Evolutionary conservation across 805 yeast species (phyloP).

Genomic region (Barnettozyma botsteinii): DNA sequence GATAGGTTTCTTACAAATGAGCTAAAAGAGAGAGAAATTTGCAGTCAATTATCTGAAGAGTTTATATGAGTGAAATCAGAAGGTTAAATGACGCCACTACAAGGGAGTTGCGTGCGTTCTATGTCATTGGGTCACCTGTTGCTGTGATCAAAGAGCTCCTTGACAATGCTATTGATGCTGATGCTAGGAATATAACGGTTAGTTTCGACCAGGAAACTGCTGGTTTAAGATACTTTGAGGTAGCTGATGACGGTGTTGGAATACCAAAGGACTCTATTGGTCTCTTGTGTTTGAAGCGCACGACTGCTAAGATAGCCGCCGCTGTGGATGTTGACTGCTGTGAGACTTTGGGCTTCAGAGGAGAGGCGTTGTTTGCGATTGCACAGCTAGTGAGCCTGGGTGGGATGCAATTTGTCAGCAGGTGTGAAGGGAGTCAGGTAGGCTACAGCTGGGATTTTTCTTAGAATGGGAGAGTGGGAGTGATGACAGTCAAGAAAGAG

Average conservation of each 20-base stretch:
- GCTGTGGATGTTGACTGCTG: conserved; percentile 27
- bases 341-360: conserved; percentile 42
- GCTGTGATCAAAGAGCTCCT: conserved; percentile 86
- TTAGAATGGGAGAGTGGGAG: conserved; percentile 5
- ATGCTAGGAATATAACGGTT: conserved; percentile 45
- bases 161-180: conserved; percentile 86
- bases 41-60: no score
- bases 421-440: conserved; percentile 20
- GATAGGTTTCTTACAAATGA: no score
- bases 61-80: neutral
- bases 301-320: conserved; percentile 37
- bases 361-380: conserved; percentile 41
- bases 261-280: conserved; percentile 28
- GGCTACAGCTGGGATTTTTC: conserved; percentile 4
- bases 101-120: neutral
- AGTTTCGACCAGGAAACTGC: conserved; percentile 66
- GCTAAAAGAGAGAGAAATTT: no score
- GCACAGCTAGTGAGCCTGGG: conserved; percentile 25
- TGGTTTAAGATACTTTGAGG: conserved; percentile 57
- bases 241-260: conserved; percentile 39
- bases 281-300: conserved; percentile 34
- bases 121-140: conserved; percentile 46
- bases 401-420: conserved; percentile 27
- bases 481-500: conserved; percentile 41
- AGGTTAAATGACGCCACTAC: neutral